phyloP scores from a whole-genome alignment of 83 land plant genomes.

The Picea mariana region DNA sequence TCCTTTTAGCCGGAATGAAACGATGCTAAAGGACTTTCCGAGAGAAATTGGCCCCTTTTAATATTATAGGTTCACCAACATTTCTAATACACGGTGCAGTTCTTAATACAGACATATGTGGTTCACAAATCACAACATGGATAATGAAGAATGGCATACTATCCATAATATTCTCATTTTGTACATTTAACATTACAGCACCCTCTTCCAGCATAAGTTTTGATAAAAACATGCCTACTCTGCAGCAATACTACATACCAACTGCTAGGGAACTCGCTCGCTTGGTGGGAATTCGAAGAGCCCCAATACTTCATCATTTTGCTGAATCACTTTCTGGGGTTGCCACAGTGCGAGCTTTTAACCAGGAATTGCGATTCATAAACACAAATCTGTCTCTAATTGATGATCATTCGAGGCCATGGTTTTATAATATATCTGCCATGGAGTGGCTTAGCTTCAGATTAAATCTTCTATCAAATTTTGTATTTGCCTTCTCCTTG shows the following conservation, averaged over 20 bases:
- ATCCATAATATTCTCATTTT: background rate
- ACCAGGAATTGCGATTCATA: conserved; percentile 57
- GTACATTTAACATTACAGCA: background rate
- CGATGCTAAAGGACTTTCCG: too few relatives aligned
- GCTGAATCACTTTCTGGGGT: conserved; percentile 77
- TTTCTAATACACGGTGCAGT: background rate
- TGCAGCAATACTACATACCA: conserved; percentile 84
- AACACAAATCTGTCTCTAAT: conserved; percentile 49
- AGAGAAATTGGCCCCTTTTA: background rate
- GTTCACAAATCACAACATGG: background rate
- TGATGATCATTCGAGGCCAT: conserved; percentile 69
- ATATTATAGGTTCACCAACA: background rate
- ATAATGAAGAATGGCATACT: background rate
- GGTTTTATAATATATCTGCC: conserved; percentile 74
- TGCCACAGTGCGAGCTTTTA: conserved; percentile 75
- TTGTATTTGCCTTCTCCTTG: conserved; percentile 78
- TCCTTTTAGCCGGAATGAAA: background rate
- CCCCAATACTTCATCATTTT: conserved; percentile 92
- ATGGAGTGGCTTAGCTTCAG: conserved; percentile 84
- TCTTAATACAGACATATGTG: background rate
- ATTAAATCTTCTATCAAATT: conserved; percentile 67
- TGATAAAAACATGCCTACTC: background rate
- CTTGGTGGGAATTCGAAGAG: conserved; percentile 57
- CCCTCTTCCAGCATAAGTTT: background rate
- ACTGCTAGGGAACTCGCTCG: conserved; percentile 83